Conservation (phyloP, 1,284 basidiomycete species). For the Schizopora paradoxa region DNA sequence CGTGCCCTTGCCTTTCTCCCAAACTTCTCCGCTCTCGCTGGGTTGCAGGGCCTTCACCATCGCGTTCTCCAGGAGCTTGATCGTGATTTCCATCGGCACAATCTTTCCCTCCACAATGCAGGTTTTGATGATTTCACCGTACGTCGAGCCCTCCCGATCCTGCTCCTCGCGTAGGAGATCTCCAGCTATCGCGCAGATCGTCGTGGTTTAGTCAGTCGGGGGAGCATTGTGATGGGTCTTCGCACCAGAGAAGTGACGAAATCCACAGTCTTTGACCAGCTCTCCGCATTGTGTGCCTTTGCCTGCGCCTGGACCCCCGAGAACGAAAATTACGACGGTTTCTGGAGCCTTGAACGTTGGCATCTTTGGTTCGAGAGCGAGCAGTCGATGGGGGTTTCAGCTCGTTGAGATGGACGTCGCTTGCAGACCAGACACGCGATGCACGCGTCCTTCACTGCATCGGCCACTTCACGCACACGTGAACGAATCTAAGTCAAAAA, state of each 20-base stretch:
- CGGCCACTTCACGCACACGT: background rate
- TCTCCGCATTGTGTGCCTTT: slow-evolving; percentile 94
- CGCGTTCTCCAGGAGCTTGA: slow-evolving; percentile 92
- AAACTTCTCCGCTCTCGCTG: slow-evolving; percentile 44
- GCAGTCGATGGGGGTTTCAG: background rate
- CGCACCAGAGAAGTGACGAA: slow-evolving; percentile 90
- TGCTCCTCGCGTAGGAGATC: slow-evolving; percentile 96
- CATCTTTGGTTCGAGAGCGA: background rate
- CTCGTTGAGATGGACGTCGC: background rate
- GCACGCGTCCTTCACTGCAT: background rate
- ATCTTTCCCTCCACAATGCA: slow-evolving; percentile 93
- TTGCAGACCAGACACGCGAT: background rate
- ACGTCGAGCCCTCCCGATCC: slow-evolving; percentile 78
- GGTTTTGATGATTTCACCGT: slow-evolving; percentile 82
- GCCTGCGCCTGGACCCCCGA: slow-evolving; percentile 95
- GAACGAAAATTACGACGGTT: slow-evolving; percentile 90
- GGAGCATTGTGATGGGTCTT: slow-evolving; percentile 14
- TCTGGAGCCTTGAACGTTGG: slow-evolving; percentile 69
- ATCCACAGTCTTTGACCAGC: slow-evolving; percentile 86
- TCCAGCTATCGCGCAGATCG: slow-evolving; percentile 59
- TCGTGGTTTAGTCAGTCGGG: slow-evolving; percentile 9
- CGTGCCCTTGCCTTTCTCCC: slow-evolving; percentile 72
- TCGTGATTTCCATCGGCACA: slow-evolving; percentile 95
- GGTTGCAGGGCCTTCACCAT: slow-evolving; percentile 67
- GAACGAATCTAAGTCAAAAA: no score